Base-by-base conservation (phyloP, 208 protist species). In the Crithidia acanthocephali region DNA sequence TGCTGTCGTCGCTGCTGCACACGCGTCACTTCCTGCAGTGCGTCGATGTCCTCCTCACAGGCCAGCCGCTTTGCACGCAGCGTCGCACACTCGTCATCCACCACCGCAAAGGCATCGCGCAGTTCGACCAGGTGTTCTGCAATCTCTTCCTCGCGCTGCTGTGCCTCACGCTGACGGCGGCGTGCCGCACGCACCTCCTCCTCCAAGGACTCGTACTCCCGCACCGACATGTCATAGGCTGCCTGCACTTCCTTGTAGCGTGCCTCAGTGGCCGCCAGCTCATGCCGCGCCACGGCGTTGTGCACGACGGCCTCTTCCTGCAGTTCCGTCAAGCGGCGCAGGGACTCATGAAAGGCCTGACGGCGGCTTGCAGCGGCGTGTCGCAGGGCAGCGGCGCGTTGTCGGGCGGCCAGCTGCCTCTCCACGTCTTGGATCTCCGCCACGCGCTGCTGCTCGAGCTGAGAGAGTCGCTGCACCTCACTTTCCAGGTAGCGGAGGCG, bases 221-320 rank as follows among this genome's bases (percentile, higher is more conserved):
- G 55, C 42, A 59, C 5, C 10, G 44, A 44, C 44, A 60, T 32
- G 45, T 74, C 55, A 30, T 74, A 65, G 15, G 51, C 44, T 20
- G 28, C 37, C 44, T 64, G 60, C 25, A 10, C 25, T 42, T 67
- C 47, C 32, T 33, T 20, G 40, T 27, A 55, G 22, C 23, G 44
- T 0, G 53, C 59, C 15, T 74, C 59, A 32, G 60, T 69, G 22
- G 52, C 61, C 0, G 59, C 59, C 44, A 64, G 32, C 40, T 68
- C 74, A n/a, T 70, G 44, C 13, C 65, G 56, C 27, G 33, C 62
- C 8, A 76, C 44, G 51, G 44, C 61, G 25, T 44, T 28, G 32
- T 48, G 62, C 22, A 35, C 16, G 28, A 27, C 11, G 11, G 63
- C 72, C 1, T 69, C 35, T 6, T 63, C 55, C 28, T 64, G 61